Base-by-base conservation (phyloP, 1,284 basidiomycete species). In the Cryptococcus sp. region DNA sequence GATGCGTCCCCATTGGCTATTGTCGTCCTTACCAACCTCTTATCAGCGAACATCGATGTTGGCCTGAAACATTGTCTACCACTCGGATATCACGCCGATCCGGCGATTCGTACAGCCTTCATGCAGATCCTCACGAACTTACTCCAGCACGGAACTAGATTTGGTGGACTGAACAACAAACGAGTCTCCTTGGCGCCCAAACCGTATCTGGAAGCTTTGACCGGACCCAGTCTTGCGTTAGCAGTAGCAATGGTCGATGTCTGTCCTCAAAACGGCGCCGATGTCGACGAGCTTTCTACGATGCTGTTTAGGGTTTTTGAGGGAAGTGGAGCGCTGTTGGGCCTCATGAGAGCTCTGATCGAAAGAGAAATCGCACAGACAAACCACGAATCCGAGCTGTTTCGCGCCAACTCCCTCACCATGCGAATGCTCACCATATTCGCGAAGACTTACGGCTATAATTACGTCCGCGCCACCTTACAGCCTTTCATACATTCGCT, bases 281-380 rank as follows among this genome's bases (percentile, higher is more conserved):
- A 93, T 67, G 85, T 89, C 7, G 91, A 93, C 61, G 86, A 93
- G 80, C 87, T 93, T 46, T 86, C 72, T 0, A 64, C 87, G 2
- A 86, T 94, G n/a, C 79, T 96, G 51, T 83, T 95, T 67, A 90
- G 93, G 62, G 80, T 92, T 20, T 93, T 93, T 72, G 88, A 94
- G 70, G 87, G 87, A 3, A 85, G 88, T 19, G 81, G 78, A 11
- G 73, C 86, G 3, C 78, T 93, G 34, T 83, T 93, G 74, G 81
- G 79, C 39, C 79, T 96, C 39, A 81, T 95, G 65, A 91, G 91
- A 74, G 83, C 85, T 6, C 85, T 94, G 80, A 88, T 95, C 61
- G 89, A 93, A 66, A 82, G 87, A 54, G 93, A 96, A 76, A 85
- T 96, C 41, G 81, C 84, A 19, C 82, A 83, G 50, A 91, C 89